A percentile compares a stretch with the other conserved stretches of the same genome.
Evolutionary conservation across 2,329 filamentous ascomycete species (phyloP).

Genomic region (Hymenoscyphus fructigenus): DNA sequence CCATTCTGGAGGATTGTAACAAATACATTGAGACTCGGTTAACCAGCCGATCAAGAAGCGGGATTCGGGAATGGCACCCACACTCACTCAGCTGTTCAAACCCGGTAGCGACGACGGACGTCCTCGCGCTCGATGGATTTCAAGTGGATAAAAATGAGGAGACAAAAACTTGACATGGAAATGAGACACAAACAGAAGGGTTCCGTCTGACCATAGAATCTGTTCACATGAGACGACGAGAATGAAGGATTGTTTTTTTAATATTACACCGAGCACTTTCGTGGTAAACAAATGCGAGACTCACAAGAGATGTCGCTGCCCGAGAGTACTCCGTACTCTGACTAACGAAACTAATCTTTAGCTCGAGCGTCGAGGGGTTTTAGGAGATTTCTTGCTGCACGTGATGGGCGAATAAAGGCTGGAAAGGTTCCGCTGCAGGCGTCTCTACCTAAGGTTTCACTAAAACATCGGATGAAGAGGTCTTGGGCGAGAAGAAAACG

Average conservation of each 20-base stretch:
- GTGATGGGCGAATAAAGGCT: background rate
- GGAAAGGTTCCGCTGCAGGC: background rate
- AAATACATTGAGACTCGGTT: background rate
- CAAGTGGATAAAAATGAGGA: background rate
- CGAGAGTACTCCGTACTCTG: background rate
- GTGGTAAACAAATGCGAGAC: constrained; percentile 3
- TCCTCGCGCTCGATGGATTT: background rate
- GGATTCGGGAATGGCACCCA: background rate
- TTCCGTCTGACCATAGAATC: constrained; percentile 1
- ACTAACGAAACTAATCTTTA: background rate
- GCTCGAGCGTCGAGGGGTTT: background rate
- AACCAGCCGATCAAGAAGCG: background rate
- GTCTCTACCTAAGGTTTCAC: constrained; percentile 13
- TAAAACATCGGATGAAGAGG: constrained; percentile 17
- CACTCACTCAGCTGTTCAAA: background rate
- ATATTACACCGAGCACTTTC: background rate
- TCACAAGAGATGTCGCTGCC: constrained; percentile 5
- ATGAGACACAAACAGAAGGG: constrained; percentile 3
- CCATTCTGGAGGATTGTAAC: background rate
- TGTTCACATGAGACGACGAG: constrained; percentile 8
- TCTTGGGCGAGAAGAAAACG: background rate
- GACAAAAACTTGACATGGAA: background rate
- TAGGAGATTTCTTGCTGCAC: background rate
- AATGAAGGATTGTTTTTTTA: background rate
- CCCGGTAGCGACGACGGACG: background rate